These are phyloP conservation scores for Phragmites australis DNA, from an alignment of 176 grass and related monocot species.

Conservation along the genomic window DNA sequence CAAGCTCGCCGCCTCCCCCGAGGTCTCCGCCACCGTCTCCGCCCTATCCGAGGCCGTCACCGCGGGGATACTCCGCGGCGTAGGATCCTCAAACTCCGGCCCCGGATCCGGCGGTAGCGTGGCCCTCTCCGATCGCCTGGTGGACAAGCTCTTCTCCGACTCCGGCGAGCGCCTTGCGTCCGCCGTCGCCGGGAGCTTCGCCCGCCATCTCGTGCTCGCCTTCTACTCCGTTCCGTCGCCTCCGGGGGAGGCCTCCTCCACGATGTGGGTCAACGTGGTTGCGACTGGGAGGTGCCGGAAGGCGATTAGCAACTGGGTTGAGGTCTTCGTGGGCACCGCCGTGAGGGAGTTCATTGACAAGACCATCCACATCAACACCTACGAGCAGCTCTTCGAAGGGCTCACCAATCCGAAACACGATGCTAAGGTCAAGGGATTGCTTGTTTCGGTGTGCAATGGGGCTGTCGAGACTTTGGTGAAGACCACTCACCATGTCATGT, in stretches of 20 bases:
- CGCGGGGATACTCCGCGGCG: constrained; percentile 46
- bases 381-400: constrained; percentile 80
- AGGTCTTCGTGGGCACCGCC: constrained; percentile 62
- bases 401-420: constrained; percentile 82
- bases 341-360: constrained; percentile 91
- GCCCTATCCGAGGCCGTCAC: constrained; percentile 65
- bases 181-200: constrained; percentile 71
- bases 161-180: constrained; percentile 69
- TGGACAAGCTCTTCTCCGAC: constrained; percentile 83
- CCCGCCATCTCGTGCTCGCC: constrained; percentile 59
- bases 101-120: not conserved
- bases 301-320: constrained; percentile 54
- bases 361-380: constrained; percentile 95
- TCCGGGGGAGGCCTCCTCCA: constrained; percentile 33
- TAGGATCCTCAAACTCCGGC: constrained; percentile 31
- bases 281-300: constrained; percentile 51
- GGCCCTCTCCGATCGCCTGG: constrained; percentile 59
- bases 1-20: constrained; percentile 68
- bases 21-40: constrained; percentile 62
- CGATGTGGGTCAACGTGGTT: constrained; percentile 65
- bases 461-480: constrained; percentile 86
- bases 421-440: constrained; percentile 69
- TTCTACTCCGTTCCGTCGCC: constrained; percentile 45
- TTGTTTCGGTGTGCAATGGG: constrained; percentile 77
- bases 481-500: constrained; percentile 73